These are phyloP conservation scores for Puccinia polysora DNA, from an alignment of 1,284 basidiomycete genomes.

Conservation along the genomic window DNA sequence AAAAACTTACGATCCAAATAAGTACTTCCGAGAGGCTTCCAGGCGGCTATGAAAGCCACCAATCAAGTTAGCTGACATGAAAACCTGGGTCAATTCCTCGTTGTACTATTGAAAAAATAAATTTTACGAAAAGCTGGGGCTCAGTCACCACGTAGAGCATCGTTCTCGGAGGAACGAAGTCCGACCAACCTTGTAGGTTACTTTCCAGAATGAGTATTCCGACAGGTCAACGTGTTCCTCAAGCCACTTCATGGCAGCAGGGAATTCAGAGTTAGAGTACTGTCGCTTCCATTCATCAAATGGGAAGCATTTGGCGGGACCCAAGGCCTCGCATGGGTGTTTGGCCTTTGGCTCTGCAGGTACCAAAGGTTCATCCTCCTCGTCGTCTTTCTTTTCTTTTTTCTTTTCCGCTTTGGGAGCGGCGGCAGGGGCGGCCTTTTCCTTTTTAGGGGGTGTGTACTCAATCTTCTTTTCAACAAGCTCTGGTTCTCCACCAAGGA, in stretches of 20 bases:
- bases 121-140: slow-evolving; percentile 51
- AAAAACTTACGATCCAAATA: slow-evolving; percentile 48
- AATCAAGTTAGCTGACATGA: slow-evolving; percentile 51
- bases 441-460: slow-evolving; percentile 49
- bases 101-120: too few relatives aligned
- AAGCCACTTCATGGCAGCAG: slow-evolving; percentile 53
- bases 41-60: slow-evolving; percentile 53
- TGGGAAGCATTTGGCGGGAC: slow-evolving; percentile 45
- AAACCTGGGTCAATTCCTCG: slow-evolving; percentile 51
- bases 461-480: slow-evolving; percentile 48
- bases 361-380: slow-evolving; percentile 48
- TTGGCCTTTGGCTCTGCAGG: slow-evolving; percentile 50
- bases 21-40: slow-evolving; percentile 53
- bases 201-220: slow-evolving; percentile 39
- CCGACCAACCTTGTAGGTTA: slow-evolving; percentile 39
- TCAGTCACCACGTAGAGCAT: slow-evolving; percentile 46
- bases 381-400: slow-evolving; percentile 49
- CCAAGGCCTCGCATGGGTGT: slow-evolving; percentile 52
- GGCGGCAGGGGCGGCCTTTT: slow-evolving; percentile 43
- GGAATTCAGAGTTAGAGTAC: slow-evolving; percentile 54
- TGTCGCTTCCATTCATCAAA: slow-evolving; percentile 54
- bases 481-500: slow-evolving; percentile 43
- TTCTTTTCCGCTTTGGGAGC: slow-evolving; percentile 50
- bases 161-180: neutral
- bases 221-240: slow-evolving; percentile 50